A percentile compares a stretch with the other conserved stretches of the same genome.
Evolutionary conservation across 2,329 filamentous ascomycete genomes (phyloP).

Genomic region (Gnomoniopsis smithogilvyi): DNA sequence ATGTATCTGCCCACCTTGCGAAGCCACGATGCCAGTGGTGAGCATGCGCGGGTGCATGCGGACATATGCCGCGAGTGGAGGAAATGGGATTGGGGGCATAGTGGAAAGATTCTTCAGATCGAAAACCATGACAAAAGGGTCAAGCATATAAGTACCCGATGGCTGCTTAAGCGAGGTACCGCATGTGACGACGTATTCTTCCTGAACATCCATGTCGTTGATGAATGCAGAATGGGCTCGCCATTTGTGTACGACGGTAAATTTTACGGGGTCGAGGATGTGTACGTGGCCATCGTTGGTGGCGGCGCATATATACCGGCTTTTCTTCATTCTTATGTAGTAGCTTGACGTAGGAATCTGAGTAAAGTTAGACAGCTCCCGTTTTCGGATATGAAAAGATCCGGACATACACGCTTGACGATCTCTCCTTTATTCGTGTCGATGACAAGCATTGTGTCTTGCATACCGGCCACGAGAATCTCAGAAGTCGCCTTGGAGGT

Average conservation of each 20-base stretch:
- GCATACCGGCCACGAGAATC: slow-evolving; percentile 82
- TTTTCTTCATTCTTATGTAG: slow-evolving; percentile 90
- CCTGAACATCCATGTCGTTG: slow-evolving; percentile 95
- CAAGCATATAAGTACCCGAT: slow-evolving; percentile 72
- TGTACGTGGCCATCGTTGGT: slow-evolving; percentile 80
- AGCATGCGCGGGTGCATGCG: slow-evolving; percentile 95
- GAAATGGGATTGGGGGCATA: slow-evolving; percentile 87
- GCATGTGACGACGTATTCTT: slow-evolving; percentile 93
- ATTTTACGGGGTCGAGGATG: slow-evolving; percentile 76
- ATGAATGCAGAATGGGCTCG: slow-evolving; percentile 85
- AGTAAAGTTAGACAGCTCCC: slow-evolving; percentile 27
- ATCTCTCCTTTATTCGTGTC: slow-evolving; percentile 69
- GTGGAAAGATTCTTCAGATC: slow-evolving; percentile 88
- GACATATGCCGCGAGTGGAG: slow-evolving; percentile 88
- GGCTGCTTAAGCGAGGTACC: slow-evolving; percentile 84
- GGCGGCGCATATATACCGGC: slow-evolving; percentile 87
- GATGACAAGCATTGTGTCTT: slow-evolving; percentile 79
- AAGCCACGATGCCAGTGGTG: slow-evolving; percentile 91
- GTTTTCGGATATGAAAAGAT: no score
- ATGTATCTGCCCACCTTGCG: slow-evolving; percentile 89
- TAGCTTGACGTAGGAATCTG: slow-evolving; percentile 69
- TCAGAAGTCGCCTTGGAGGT: slow-evolving; percentile 80
- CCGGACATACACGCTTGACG: slow-evolving; percentile 54
- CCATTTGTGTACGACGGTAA: slow-evolving; percentile 81
- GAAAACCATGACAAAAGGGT: slow-evolving; percentile 92